Evolutionary conservation across 495 filamentous ascomycete genomes (phyloP).

Genomic region (Amphirosellinia nigrospora): DNA sequence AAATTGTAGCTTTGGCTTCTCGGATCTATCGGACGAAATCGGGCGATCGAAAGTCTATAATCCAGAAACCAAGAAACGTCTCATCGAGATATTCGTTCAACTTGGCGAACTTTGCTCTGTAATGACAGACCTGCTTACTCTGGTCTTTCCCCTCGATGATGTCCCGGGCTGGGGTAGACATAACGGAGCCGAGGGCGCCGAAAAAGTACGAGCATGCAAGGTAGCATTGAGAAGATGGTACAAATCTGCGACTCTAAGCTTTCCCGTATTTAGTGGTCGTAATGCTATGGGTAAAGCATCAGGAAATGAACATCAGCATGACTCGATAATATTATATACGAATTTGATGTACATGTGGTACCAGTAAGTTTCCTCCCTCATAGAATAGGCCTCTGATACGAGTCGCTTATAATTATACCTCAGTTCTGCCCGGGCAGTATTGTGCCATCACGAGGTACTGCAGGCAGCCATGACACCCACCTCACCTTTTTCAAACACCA

Average conservation of each 20-base stretch:
- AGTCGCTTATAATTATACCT: constrained; percentile 20
- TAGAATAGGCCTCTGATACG: neutral
- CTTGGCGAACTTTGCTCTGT: constrained; percentile 53
- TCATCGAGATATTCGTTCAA: constrained; percentile 52
- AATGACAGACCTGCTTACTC: constrained; percentile 51
- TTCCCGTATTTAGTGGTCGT: constrained; percentile 40
- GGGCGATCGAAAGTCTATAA: constrained; percentile 50
- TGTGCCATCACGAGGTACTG: constrained; percentile 43
- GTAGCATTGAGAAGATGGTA: constrained; percentile 41
- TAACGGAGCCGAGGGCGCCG: constrained; percentile 30
- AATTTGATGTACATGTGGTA: constrained; percentile 60
- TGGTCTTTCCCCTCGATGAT: constrained; percentile 49
- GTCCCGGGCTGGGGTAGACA: constrained; percentile 41
- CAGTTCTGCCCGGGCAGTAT: constrained; percentile 41
- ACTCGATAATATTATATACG: constrained; percentile 48
- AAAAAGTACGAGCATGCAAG: constrained; percentile 36
- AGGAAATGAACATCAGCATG: constrained; percentile 35
- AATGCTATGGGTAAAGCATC: constrained; percentile 30
- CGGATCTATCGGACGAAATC: constrained; percentile 54
- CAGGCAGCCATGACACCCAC: constrained; percentile 38
- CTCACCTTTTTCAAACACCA: constrained; percentile 33
- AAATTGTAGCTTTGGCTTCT: constrained; percentile 42
- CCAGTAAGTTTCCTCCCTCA: constrained; percentile 42
- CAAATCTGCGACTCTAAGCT: constrained; percentile 37
- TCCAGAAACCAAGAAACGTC: constrained; percentile 45